Evolutionary conservation across 352 stramenopile species (phyloP), one percentile per base, ranked within the genome.

Genomic region (Phytophthora hibernalis): DNA sequence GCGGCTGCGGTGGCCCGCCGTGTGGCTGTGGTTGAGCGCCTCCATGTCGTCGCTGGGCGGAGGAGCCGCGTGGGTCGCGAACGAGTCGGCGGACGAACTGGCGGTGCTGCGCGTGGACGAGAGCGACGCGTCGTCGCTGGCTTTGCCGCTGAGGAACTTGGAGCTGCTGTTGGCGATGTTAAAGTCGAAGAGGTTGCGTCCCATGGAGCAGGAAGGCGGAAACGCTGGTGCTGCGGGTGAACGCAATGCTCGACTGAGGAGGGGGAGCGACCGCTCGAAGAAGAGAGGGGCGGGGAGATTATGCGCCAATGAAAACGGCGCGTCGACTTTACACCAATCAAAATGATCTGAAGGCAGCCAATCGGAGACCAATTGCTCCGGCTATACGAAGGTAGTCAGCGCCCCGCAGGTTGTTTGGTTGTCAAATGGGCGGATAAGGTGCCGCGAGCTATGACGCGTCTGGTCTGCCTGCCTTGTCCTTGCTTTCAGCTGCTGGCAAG

Each of bases 171-270:
- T 72, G 50, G 56, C 65, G 60, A 77, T 77, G 42, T 64, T 74
- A 74, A 74, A 77, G 55, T 77, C 70, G 55, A 77, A 77, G 56
- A 74, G 65, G 60, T 74, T 77, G 20, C 70, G 70, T 31, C 61
- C 70, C 70, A 77, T 77, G 70, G 49, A 76, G 47, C 42, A 43
- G 45, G 31, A 30, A 18, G 44, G 44, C 38, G 30, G 54, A 62
- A 62, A 54, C 43, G 30, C 33, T 40, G 33, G 12, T 43, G 26
- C 26, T 31, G 26, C 26, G 26, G 26, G 26, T 31, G 26, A 31
- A 31, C 26, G 61, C 35, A 65, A 55, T 47, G 60, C 55, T 38
- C 20, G 55, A 64, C 44, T 65, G 56, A 43, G 44, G 61, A 24
- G 48, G 40, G 47, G 47, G 21, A 31, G 26, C 26, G 2, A n/a